Conservation (phyloP, 2,329 filamentous ascomycete species). For the Aspergillus bombycis region DNA sequence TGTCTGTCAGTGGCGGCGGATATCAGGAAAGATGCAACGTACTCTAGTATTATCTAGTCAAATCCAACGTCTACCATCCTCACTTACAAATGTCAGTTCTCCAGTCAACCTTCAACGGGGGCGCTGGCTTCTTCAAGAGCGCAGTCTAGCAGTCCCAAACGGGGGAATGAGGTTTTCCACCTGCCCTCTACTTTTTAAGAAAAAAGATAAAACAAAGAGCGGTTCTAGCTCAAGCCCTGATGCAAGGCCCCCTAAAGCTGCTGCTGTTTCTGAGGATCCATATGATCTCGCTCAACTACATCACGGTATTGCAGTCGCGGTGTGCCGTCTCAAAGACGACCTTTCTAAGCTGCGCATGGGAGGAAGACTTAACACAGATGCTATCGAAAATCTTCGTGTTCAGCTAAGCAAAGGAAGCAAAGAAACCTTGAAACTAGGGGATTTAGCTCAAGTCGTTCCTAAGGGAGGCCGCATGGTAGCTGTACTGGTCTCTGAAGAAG, state of each 20-base stretch:
- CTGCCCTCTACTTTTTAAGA: constrained; percentile 51
- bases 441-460: constrained; percentile 69
- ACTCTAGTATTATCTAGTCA: not conserved
- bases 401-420: constrained; percentile 56
- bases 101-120: constrained; percentile 2
- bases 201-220: constrained; percentile 57
- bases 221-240: constrained; percentile 38
- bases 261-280: constrained; percentile 52
- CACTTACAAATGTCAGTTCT: not conserved
- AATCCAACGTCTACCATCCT: not conserved
- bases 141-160: not conserved
- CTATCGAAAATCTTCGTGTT: constrained; percentile 65
- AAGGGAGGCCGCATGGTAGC: constrained; percentile 64
- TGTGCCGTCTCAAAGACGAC: constrained; percentile 62
- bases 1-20: not conserved
- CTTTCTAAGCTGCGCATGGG: constrained; percentile 65
- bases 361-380: constrained; percentile 64
- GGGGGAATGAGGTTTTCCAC: constrained; percentile 44
- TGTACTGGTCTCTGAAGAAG: constrained; percentile 66
- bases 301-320: constrained; percentile 56
- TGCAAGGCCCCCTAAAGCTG: constrained; percentile 37
- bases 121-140: not conserved
- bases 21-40: not conserved
- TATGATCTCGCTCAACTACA: constrained; percentile 64
- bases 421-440: constrained; percentile 58